Base-by-base conservation (phyloP, 1,284 basidiomycete species). In the Earliella scabrosa region DNA sequence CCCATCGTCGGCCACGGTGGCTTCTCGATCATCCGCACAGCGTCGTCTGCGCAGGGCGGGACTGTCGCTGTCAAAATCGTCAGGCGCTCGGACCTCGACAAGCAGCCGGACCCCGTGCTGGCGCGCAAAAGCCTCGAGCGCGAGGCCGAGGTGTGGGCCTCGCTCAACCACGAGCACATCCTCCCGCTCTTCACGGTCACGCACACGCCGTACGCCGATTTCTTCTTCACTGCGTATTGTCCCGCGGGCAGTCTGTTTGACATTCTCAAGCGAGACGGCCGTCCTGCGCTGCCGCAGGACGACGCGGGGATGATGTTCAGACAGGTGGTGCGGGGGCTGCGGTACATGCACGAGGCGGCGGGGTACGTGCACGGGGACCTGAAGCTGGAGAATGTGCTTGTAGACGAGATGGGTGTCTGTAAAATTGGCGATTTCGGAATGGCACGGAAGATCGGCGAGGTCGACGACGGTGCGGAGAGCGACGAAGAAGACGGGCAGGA, bases 371-470 rank as follows among this genome's bases (percentile, higher is more conserved):
- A 98, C 75, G 85, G 93, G 63, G 95, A 99, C 75, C 80, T 99
- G 73, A 99, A 99, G 76, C 85, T 98, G 54, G 97, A 98, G 77
- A 99, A 99, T 75, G 88, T 98, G 45, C 82, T 99, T 49, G 87
- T 95, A 54, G 94, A 96, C 72, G 87, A 91, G 66, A 82, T 83
- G 72, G 93, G 92, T 48, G 80, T 86, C 32, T 92, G 90, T 75
- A 84, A 85, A 68, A 90, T 96, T 35, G 79, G 81, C 43, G 93
- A 96, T 73, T 96, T 96, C 73, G 93, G 93, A 48, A 82, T 95
- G 75, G 80, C 92, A 24, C 78, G 80, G 66, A 78, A 75, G 57
- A 84, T 91, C 52, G 85, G 82, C 65, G 79, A 81, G 60, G 43
- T 51, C 52, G 59, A 54, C 45, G 53, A 62, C 54, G 54, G 46